Percentiles rank a stretch among this genome's conserved stretches.
These are phyloP conservation scores for Solanum hybrid DNA, from an alignment of 305 asterid species.

Conservation along the genomic window DNA sequence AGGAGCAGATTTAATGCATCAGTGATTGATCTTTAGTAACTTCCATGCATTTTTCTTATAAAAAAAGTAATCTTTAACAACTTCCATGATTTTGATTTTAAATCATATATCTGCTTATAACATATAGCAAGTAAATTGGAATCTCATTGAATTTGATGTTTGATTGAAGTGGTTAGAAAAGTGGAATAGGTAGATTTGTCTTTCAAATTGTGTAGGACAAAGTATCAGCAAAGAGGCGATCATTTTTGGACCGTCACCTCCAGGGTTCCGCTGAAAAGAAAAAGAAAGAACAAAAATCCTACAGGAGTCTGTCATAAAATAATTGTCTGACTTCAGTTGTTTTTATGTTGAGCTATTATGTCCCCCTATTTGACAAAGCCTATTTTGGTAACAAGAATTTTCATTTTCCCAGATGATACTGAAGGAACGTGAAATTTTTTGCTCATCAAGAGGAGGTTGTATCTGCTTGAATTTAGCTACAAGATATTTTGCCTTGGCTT, in stretches of 20 bases:
- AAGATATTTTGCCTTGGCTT: slow-evolving; percentile 17
- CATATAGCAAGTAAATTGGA: not conserved
- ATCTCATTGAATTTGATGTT: not conserved
- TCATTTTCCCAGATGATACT: slow-evolving; percentile 88
- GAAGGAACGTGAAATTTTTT: slow-evolving; percentile 81
- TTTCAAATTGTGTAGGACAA: not conserved
- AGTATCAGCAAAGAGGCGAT: not conserved
- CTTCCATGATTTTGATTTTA: not conserved
- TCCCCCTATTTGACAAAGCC: slow-evolving; percentile 29
- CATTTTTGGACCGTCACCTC: not conserved
- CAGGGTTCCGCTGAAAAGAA: not conserved
- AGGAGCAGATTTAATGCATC: not conserved
- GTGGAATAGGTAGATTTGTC: not conserved
- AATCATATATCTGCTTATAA: not conserved
- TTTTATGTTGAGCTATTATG: slow-evolving; percentile 11
- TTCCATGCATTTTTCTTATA: not conserved
- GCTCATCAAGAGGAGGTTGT: slow-evolving; percentile 41
- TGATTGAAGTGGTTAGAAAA: not conserved
- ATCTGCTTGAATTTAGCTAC: slow-evolving; percentile 40
- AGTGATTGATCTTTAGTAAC: not conserved
- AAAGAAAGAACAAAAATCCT: not conserved
- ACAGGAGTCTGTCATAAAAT: not conserved
- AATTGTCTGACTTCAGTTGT: not conserved
- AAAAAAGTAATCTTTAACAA: not conserved
- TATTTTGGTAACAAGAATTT: slow-evolving; percentile 43